phyloP scores from a whole-genome alignment of 441 rosid genomes.

The Brassica balearica region DNA sequence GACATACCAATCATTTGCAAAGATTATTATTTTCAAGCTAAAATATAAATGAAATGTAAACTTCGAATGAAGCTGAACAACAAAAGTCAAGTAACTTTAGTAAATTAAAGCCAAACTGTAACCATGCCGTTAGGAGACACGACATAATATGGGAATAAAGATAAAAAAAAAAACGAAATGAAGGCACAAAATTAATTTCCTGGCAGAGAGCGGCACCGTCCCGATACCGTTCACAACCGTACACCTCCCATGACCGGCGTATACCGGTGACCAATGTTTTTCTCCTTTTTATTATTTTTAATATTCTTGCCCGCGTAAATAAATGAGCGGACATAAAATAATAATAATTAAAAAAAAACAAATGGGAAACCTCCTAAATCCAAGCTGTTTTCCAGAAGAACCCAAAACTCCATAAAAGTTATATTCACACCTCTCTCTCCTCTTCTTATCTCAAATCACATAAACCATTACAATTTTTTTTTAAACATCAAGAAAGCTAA shows the following conservation, averaged over 20 bases:
- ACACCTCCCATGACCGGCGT: conserved; percentile 56
- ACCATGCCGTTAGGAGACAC: conserved; percentile 35
- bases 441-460: conserved; percentile 39
- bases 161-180: not conserved
- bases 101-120: conserved; percentile 10
- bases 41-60: conserved; percentile 14
- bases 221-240: conserved; percentile 45
- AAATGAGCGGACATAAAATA: conserved; percentile 28
- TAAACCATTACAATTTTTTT: conserved; percentile 25
- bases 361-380: conserved; percentile 64
- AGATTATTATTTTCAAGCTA: not conserved
- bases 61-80: not conserved
- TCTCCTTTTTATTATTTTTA: conserved; percentile 18
- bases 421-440: conserved; percentile 55
- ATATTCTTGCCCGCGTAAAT: conserved; percentile 42
- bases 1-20: not conserved
- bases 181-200: conserved; percentile 58
- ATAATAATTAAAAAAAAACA: conserved; percentile 16
- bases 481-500: conserved; percentile 28
- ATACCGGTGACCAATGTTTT: conserved; percentile 56
- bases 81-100: not conserved
- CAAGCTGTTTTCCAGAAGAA: conserved; percentile 79
- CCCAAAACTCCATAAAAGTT: conserved; percentile 45
- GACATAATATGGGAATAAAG: conserved; percentile 33
- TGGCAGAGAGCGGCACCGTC: conserved; percentile 53